A percentile compares a stretch with the other conserved stretches of the same genome.
Conservation (phyloP, 257 asterid species). For the Scutellaria baicalensis region DNA sequence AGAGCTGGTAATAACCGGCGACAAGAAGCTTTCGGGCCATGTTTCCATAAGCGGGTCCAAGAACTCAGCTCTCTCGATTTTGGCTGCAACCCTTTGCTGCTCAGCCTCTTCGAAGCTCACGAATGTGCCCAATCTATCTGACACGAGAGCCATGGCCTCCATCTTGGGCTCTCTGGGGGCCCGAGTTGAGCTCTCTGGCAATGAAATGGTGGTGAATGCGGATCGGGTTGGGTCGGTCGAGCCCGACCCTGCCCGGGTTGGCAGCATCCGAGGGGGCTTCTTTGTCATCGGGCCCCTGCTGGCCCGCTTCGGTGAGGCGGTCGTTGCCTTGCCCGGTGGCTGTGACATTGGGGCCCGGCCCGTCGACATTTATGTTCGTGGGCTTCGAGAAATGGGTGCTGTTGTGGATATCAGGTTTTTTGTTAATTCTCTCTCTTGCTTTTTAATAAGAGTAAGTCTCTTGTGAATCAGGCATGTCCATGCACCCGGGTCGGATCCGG, state of each 20-base stretch:
- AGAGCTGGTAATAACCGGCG: slow-evolving; percentile 26
- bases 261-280: slow-evolving; percentile 30
- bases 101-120: slow-evolving; percentile 17
- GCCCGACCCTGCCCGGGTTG: slow-evolving; percentile 18
- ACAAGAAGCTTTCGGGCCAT: slow-evolving; percentile 31
- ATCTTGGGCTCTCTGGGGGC: slow-evolving; percentile 35
- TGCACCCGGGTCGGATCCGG: no score
- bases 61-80: slow-evolving; percentile 32
- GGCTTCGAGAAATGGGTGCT: slow-evolving; percentile 40
- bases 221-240: slow-evolving; percentile 18
- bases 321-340: slow-evolving; percentile 32
- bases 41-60: slow-evolving; percentile 37
- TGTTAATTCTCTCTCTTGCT: no score
- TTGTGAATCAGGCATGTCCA: no score
- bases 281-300: slow-evolving; percentile 36
- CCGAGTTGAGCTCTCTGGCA: neutral
- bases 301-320: slow-evolving; percentile 37
- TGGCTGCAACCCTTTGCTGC: slow-evolving; percentile 40
- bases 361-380: slow-evolving; percentile 25
- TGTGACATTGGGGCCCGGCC: slow-evolving; percentile 46
- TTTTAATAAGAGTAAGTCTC: no score
- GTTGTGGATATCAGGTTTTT: slow-evolving; percentile 37
- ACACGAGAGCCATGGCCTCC: slow-evolving; percentile 27
- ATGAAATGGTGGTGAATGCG: slow-evolving; percentile 12
- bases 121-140: slow-evolving; percentile 28